Percentiles rank a stretch among this genome's conserved stretches.
phyloP scores from a whole-genome alignment of 176 grass and related monocot genomes.

The Puya raimondii region DNA sequence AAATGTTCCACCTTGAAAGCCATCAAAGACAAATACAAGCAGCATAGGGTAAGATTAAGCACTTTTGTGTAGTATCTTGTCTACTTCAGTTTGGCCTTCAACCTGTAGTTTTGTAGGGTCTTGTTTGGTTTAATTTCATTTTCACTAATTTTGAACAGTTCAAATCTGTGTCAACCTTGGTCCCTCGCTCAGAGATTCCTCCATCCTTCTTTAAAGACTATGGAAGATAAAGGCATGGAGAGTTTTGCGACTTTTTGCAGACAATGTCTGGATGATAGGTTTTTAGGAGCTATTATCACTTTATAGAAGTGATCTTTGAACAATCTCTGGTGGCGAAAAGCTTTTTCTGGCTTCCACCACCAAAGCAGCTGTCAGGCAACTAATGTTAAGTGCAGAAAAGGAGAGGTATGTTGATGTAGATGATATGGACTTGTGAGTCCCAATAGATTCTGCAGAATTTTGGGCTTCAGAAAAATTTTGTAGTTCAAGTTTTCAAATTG shows the following conservation, averaged over 20 bases:
- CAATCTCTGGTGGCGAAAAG: background rate
- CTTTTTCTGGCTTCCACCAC: too few relatives aligned
- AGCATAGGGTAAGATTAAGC: background rate
- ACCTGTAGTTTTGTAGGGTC: background rate
- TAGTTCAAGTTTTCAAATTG: too few relatives aligned
- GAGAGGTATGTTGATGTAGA: too few relatives aligned
- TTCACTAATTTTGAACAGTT: constrained; percentile 1
- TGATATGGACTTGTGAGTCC: too few relatives aligned
- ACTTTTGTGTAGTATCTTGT: background rate
- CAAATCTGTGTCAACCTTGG: background rate
- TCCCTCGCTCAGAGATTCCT: constrained; percentile 2
- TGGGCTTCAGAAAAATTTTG: too few relatives aligned
- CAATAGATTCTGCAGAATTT: too few relatives aligned
- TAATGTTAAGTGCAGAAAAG: too few relatives aligned
- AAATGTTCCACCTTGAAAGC: constrained; percentile 11
- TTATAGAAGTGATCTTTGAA: background rate
- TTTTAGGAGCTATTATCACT: background rate
- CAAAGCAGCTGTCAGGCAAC: too few relatives aligned
- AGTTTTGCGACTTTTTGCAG: background rate
- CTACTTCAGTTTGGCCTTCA: background rate
- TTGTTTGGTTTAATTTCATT: background rate
- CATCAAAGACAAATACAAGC: constrained; percentile 7
- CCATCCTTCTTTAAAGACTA: background rate
- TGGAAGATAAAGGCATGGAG: background rate
- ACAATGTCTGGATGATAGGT: background rate